Base-by-base conservation (phyloP, 768 basidiomycete species). In the Suillus sp. region DNA sequence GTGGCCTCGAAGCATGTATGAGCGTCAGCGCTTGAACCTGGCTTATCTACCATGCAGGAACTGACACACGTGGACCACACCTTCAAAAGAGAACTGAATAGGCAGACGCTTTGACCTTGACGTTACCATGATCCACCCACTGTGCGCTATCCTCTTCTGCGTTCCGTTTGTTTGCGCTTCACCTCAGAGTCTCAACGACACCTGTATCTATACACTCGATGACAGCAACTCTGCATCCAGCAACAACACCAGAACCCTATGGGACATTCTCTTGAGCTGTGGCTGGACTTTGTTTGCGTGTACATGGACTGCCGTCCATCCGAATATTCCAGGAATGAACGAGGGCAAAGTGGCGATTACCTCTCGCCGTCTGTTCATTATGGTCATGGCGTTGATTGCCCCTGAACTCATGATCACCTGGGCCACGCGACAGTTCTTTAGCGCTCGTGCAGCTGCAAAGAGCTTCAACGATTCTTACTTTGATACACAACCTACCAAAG, bases 271-370 rank as follows among this genome's bases (percentile, higher is more conserved):
- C 34, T 65, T 66, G 66, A 69, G 74, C 57, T 75, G 73, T 58
- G 45, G 74, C 20, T 60, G 64, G 25, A 73, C 75, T 2, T 62
- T 75, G 1, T 71, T 76, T 25, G 61, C 67, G 2, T 77, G 75
- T 60, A 70, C 68, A 25, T 77, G 75, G 76, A 68, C 67, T n/a
- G 63, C 72, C 10, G 55, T 74, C 13, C 76, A 77, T 35, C 72
- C 71, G 14, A 74, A 77, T 61, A 67, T 77, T 22, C 73, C 75
- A 8, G 48, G 30, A 35, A 62, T 64, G 3, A 48, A 69, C 20
- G 67, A 68, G 11, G 55, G 61, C 13, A 34, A 13, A n/a, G 58
- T 51, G 14, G 54, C 56, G 30, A 40, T 57, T 18, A 40, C 59
- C 3, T 32, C 43, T 27, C 64, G 65, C 8, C 61, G 69, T 22